Evolutionary conservation across 306 rosid genomes (phyloP), one percentile per base, ranked within the genome.

Genomic region (Carpinus fangiana): DNA sequence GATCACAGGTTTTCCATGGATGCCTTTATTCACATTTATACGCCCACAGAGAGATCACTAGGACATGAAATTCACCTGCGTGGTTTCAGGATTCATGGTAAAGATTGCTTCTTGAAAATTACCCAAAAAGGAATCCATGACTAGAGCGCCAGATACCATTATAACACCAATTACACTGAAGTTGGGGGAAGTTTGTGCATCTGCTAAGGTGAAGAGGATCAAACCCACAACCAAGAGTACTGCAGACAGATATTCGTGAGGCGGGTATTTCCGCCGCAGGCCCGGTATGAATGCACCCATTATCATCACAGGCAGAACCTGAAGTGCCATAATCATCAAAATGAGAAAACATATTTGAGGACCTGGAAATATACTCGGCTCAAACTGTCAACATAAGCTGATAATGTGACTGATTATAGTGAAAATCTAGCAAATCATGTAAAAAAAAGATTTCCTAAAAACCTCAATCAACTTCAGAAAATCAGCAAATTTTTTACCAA

Each of bases 261-360:
- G 23, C 0, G 99, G 98, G 80, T 95, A 95, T 83, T 95, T 95
- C 79, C 98, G 78, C 74, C 96, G 88, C 64, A 95, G 79, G 67
- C 99, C 99, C 16, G 98, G 99, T 66, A 95, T 93, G 85, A 95
- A 93, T 12, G 98, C 99, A 5, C 99, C 99, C 98, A 95, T 95
- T 62, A 95, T 78, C 99, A 95, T 95, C 90, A 95, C 99, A 1
- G 99, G 99, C 62, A 95, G 82, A 80, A 95, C 99, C 98, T 95
- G 78, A 78, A 20, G 69, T 68, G 76, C 84, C 82, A 78, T 74
- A 69, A 82, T 28, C 13, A 41, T 17, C 17, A 66, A 31, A 18
- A 38, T 67, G 12, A 65, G 50, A 65, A 65, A 65, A 65, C 13
- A 65, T 65, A 8, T 16, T 65, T 64, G 18, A 64, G 70, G 20